Evolutionary conservation across 371 early-diverging fungal genomes (phyloP).

Genomic region (Mucor sp.): DNA sequence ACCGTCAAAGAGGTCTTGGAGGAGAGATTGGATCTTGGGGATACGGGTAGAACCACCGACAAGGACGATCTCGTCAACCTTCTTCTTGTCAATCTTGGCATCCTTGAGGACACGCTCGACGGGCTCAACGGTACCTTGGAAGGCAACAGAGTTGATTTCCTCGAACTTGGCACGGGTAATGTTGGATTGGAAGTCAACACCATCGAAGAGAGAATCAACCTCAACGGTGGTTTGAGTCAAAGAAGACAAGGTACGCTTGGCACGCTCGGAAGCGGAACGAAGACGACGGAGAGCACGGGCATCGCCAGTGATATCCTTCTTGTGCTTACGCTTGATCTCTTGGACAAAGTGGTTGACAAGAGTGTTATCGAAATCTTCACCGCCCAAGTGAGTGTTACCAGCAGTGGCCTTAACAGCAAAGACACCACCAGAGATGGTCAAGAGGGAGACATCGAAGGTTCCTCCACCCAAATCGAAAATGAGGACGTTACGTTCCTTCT

Average conservation of each 20-base stretch:
- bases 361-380: conserved; percentile 97
- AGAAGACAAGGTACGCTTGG: conserved; percentile 95
- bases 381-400: conserved; percentile 97
- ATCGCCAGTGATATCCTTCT: conserved; percentile 81
- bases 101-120: conserved; percentile 86
- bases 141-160: conserved; percentile 86
- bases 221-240: conserved; percentile 84
- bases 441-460: conserved; percentile 85
- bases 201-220: conserved; percentile 91
- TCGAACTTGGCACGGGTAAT: conserved; percentile 95
- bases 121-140: conserved; percentile 83
- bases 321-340: conserved; percentile 84
- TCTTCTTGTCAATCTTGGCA: conserved; percentile 91
- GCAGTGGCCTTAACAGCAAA: conserved; percentile 95
- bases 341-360: conserved; percentile 83
- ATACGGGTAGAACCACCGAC: conserved; percentile 99
- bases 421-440: conserved; percentile 88
- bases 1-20: conserved; percentile 93
- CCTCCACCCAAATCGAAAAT: conserved; percentile 97
- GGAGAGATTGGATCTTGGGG: conserved; percentile 98
- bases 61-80: conserved; percentile 95
- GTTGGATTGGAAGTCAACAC: conserved; percentile 85
- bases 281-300: conserved; percentile 91
- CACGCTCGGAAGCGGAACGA: conserved; percentile 94
- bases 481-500: conserved; percentile 83